Evolutionary conservation across 768 basidiomycete genomes (phyloP), one percentile per base, ranked within the genome.

Genomic region (Lactarius pseudohatsudake): DNA sequence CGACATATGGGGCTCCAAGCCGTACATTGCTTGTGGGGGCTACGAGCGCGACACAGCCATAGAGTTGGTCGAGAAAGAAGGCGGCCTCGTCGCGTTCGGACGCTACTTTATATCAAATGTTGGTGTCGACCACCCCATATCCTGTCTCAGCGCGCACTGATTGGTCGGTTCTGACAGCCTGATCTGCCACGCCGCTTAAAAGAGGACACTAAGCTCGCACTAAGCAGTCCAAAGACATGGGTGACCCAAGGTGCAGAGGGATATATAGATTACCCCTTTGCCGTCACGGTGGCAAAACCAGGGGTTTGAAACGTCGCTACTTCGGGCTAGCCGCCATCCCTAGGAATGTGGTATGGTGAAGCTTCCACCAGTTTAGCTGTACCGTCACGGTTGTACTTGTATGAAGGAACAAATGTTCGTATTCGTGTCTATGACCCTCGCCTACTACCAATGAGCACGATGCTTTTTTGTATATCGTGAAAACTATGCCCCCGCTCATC

Each of bases 401-500:
- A 15, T 9, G 11, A 50, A 22, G 22, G 47, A 50, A 50, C 10
- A 50, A 13, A 15, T 50, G 22, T 38, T 11, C 36, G 11, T 38
- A 38, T 50, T 50, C 22, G 22, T 26, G 22, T 63, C 54, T 65
- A 72, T 41, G 55, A 67, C 45, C 72, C 75, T 65, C 70, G 71
- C 22, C 73, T 77, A 5, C 73, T 77, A 5, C 32, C 32, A 32
- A 7, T 32, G 32, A 32, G 32, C 32, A 32, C 4, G 32, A 32
- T 32, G 32, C 4, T 32, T 91, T 87, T 73, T 98, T 94, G 75
- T 96, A 97, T 2, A 94, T 83, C 0, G 92, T 94, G 74, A 98
- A 98, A 26, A 92, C 89, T 68, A 98, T 94, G 3, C 95, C 95
- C 15, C 95, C 95, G 69, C 91, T 92, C 80, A 96, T 75, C 94